Evolutionary conservation across 2,329 filamentous ascomycete species (phyloP).

Genomic region (Ceratocystis albifundus): DNA sequence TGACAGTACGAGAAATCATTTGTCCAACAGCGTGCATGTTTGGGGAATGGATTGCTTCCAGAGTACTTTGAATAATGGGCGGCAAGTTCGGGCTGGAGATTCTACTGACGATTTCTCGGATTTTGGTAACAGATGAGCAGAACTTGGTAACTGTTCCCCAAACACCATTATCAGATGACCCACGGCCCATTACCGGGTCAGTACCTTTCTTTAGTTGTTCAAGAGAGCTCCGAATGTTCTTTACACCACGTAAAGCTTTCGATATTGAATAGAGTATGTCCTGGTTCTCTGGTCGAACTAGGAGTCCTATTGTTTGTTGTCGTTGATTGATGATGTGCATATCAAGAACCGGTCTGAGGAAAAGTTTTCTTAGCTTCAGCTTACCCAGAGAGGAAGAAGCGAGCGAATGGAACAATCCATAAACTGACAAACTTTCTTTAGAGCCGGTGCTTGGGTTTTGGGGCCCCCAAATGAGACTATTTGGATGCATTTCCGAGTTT

Average conservation of each 20-base stretch:
- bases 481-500: constrained; percentile 70
- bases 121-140: constrained; percentile 14
- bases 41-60: constrained; percentile 9
- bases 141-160: constrained; percentile 42
- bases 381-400: constrained; percentile 72
- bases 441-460: constrained; percentile 38
- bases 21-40: constrained; percentile 14
- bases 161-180: constrained; percentile 50
- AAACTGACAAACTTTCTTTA: constrained; percentile 76
- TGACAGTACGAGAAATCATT: constrained; percentile 17
- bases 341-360: constrained; percentile 66
- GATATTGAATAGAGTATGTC: constrained; percentile 44
- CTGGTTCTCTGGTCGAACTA: constrained; percentile 58
- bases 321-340: constrained; percentile 57
- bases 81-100: neutral
- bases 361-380: constrained; percentile 59
- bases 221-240: constrained; percentile 60
- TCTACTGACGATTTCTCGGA: constrained; percentile 14
- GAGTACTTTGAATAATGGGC: neutral
- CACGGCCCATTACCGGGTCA: constrained; percentile 38
- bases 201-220: constrained; percentile 66
- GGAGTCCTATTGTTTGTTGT: constrained; percentile 54
- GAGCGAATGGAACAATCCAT: constrained; percentile 66
- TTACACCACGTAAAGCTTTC: constrained; percentile 55
- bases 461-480: constrained; percentile 46